Base-by-base conservation (phyloP, 176 grass and related monocot species). In the Saccharum spontaneum region DNA sequence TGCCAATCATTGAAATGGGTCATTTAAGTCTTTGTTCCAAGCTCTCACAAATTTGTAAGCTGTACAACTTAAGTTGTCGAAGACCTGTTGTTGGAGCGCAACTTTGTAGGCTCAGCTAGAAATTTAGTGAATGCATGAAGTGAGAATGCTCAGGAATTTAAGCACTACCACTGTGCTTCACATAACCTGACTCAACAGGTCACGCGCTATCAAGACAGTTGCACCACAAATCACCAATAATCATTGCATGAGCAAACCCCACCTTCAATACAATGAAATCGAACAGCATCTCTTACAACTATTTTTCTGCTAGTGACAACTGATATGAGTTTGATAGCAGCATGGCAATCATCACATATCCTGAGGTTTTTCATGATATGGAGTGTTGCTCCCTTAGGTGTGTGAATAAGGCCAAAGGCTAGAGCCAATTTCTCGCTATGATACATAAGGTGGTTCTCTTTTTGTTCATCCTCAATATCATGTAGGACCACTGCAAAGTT, bases 341-440 rank as follows among this genome's bases (percentile, higher is more conserved):
- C 84, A 87, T 97, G 94, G 36, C 94, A 92, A 90, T 97, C 91
- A 78, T 94, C 91, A 59, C 91, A 97, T 77, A 91, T 97, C 70
- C 91, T 88, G 33, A 94, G 69, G 55, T 97, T 94, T 88, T 94
- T 61, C 94, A 97, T 94, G 12, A 92, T 79, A 69, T 36, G 80
- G 46, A 97, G 91, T 20, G 87, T 77, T 73, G 64, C 84, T 67
- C 79, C 89, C 40, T 71, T 68, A 18, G 94, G 94, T 9, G 66
- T 86, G 48, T 49, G 67, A 34, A 97, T 77, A 52, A 97, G 78
- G 31, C 89, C 91, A 37, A 97, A 94, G 36, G 87, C 87, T 81
- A 94, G 73, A 17, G 89, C 91, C 33, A 97, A 63, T 80, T 97
- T 97, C 85, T 97, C 89, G 2, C 94, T 92, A 82, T 91, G 89